Conservation (phyloP, 1,139 yeast species). For the Diutina ranongensis region DNA sequence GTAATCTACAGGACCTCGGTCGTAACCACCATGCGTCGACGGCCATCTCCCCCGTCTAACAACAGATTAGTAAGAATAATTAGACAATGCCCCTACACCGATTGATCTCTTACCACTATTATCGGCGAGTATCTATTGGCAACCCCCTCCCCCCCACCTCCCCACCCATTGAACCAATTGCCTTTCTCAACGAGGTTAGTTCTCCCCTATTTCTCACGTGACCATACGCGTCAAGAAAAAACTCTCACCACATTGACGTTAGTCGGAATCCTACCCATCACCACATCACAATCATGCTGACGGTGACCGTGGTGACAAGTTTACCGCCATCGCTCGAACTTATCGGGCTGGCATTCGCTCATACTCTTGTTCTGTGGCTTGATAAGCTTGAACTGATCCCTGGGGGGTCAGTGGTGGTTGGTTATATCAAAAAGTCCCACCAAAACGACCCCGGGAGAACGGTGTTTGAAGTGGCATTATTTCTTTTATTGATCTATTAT, state of each 20-base stretch:
- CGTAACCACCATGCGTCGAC: too few species aligned
- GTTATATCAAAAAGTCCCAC: slow-evolving; percentile 81
- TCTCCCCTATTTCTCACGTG: not conserved
- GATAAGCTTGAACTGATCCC: slow-evolving; percentile 38
- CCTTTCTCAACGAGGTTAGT: too few species aligned
- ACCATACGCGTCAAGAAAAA: not conserved
- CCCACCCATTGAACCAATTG: not conserved
- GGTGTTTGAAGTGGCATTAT: slow-evolving; percentile 62
- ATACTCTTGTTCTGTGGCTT: slow-evolving; percentile 5
- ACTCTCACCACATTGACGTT: not conserved
- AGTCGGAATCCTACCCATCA: not conserved
- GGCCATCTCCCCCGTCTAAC: too few species aligned
- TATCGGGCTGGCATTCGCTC: slow-evolving; percentile 1
- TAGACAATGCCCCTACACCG: too few species aligned
- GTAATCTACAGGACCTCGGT: too few species aligned
- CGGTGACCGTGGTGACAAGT: slow-evolving; percentile 5
- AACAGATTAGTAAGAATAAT: too few species aligned
- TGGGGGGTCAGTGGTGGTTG: slow-evolving; percentile 65
- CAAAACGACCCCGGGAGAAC: slow-evolving; percentile 92
- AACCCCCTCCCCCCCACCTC: not conserved
- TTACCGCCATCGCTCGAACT: slow-evolving; percentile 4
- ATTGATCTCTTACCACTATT: too few species aligned
- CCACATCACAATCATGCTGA: not conserved
- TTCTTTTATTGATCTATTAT: slow-evolving; percentile 78
- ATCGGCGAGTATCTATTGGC: not conserved